A percentile compares a stretch with the other conserved stretches of the same genome.
These are phyloP conservation scores for Rhodotorula sp. DNA, from an alignment of 1,284 basidiomycete species.

Conservation along the genomic window DNA sequence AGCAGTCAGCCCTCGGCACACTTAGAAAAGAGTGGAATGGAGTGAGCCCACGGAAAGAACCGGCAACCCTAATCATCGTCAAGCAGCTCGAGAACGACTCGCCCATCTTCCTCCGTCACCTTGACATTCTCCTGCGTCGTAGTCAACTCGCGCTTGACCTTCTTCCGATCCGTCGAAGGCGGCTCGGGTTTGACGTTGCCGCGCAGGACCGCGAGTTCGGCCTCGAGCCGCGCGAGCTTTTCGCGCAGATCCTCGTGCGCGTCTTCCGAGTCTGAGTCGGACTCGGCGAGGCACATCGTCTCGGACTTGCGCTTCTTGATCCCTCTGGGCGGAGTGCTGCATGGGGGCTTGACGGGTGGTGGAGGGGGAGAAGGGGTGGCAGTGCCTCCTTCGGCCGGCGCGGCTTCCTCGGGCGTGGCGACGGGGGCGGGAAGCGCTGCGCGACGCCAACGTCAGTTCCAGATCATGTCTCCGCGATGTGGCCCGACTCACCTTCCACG, in stretches of 20 bases:
- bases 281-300: slow-evolving; percentile 10
- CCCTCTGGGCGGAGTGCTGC: background rate
- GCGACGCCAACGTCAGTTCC: too few species aligned
- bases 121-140: background rate
- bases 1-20: too few species aligned
- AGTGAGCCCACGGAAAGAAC: background rate
- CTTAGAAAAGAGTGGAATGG: background rate
- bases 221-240: slow-evolving; percentile 6
- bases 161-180: background rate
- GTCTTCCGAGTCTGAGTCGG: slow-evolving; percentile 7
- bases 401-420: too few species aligned
- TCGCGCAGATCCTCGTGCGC: background rate
- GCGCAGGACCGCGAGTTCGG: slow-evolving; percentile 1
- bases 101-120: slow-evolving; percentile 6
- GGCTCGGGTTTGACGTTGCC: background rate
- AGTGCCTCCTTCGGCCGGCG: background rate
- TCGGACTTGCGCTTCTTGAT: slow-evolving; percentile 18
- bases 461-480: background rate
- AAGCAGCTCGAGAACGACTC: slow-evolving; percentile 5
- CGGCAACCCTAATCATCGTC: slow-evolving; percentile 8
- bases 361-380: background rate
- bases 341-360: background rate
- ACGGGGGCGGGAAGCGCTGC: too few species aligned
- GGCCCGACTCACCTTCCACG: background rate
- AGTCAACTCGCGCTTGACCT: slow-evolving; percentile 1